Evolutionary conservation across 768 basidiomycete genomes (phyloP), one percentile per base, ranked within the genome.

Genomic region (Clathrus columnatus): DNA sequence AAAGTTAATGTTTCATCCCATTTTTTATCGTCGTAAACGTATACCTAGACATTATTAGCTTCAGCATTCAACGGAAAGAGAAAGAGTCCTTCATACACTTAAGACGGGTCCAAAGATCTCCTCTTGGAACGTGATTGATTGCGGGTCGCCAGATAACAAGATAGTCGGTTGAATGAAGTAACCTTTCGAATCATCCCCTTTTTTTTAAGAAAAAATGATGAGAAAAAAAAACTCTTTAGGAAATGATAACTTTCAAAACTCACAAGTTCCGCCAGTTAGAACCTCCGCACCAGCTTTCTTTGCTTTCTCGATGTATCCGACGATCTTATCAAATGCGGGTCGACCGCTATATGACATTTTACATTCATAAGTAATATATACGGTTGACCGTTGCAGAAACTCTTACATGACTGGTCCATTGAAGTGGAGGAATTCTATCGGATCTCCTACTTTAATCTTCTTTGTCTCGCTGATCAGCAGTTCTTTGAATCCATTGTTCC

Each of bases 41-140:
- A 97, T 56, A 88, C 80, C 86, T 90, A 51, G 17, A 60, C 47
- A 2, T 24, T 47, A 27, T 41, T 7, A 26, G 32, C 26, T 17
- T 36, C 5, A 18, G 18, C 41, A 21, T 18, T 52, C 17, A 8
- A 21, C 18, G 48, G 1, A 41, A 41, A 46, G 8, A 52, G 10
- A 49, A 10, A 45, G 21, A 8, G 5, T 1, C 16, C 23, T 7
- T 48, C 74, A 48, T 60, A 90, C 91, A 30, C 94, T 95, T 51
- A 97, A 63, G 30, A 98, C 94, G 23, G 96, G 96, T 1, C 96
- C 96, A 63, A 99, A 98, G 63, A 99, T 89, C 72, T 99, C 96
- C 61, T 97, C 90, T 6, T 79, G 80, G 82, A 99, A 89, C 1
- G 93, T 94, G 44, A 94, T 70, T 1, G 83, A 87, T 58, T 81